Percentiles rank a stretch among this genome's conserved stretches.
phyloP scores from a whole-genome alignment of 371 early-diverging fungal species.

The Lichtheimia hyalospora region DNA sequence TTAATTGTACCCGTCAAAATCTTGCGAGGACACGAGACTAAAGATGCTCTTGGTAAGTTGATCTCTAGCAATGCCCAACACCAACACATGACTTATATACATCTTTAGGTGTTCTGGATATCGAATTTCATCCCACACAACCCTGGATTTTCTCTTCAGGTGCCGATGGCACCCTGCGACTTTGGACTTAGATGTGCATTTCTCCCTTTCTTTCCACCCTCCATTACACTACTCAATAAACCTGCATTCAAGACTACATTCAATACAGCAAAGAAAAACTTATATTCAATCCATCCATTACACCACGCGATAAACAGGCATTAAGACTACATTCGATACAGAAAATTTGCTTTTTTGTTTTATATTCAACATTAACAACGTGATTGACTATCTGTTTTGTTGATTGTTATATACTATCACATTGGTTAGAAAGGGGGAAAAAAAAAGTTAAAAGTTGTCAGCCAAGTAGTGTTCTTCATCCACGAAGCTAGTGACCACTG shows the following conservation, averaged over 20 bases:
- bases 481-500: constrained; percentile 88
- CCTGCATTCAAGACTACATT: no score
- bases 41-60: constrained; percentile 67
- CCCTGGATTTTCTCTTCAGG: constrained; percentile 93
- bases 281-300: no score
- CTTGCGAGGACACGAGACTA: constrained; percentile 76
- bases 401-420: not conserved
- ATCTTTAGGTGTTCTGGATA: constrained; percentile 70
- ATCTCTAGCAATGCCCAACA: not conserved
- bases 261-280: no score
- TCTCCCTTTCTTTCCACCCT: no score
- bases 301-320: no score
- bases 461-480: constrained; percentile 66
- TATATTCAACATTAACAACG: not conserved
- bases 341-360: not conserved
- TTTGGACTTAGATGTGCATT: constrained; percentile 64
- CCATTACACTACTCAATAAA: no score
- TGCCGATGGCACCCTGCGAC: constrained; percentile 74
- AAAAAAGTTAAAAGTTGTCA: constrained; percentile 54
- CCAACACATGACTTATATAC: not conserved
- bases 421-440: constrained; percentile 1
- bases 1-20: constrained; percentile 97
- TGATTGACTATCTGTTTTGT: not conserved
- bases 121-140: constrained; percentile 93
- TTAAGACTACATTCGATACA: no score